Percentiles rank a stretch among this genome's conserved stretches.
Conservation (phyloP, 2,329 filamentous ascomycete genomes). For the Chaetomium olivaceum region DNA sequence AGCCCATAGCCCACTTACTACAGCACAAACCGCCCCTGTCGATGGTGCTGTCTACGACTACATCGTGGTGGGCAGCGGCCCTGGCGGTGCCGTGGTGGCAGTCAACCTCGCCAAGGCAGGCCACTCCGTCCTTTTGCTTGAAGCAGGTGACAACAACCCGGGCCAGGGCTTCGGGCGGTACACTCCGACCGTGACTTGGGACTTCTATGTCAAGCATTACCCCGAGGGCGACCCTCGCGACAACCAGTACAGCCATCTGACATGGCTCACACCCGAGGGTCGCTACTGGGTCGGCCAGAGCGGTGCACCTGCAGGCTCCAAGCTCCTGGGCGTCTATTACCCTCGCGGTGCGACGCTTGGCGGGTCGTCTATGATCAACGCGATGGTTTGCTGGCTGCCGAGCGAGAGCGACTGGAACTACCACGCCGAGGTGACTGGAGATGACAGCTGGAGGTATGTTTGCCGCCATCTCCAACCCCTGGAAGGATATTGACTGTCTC, state of each 20-base stretch:
- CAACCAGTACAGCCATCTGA: constrained; percentile 53
- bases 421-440: constrained; percentile 59
- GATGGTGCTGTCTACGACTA: constrained; percentile 51
- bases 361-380: constrained; percentile 60
- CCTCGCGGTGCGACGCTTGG: constrained; percentile 50
- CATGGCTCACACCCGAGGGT: constrained; percentile 46
- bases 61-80: constrained; percentile 61
- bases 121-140: constrained; percentile 59
- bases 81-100: constrained; percentile 60
- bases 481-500: not conserved
- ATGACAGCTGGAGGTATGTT: constrained; percentile 53
- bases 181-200: constrained; percentile 43
- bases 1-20: not conserved
- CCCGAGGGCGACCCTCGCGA: constrained; percentile 48
- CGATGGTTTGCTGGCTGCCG: constrained; percentile 60
- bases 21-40: constrained; percentile 6
- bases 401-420: constrained; percentile 60
- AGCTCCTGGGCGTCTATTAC: constrained; percentile 48
- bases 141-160: constrained; percentile 56
- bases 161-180: constrained; percentile 7
- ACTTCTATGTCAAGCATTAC: constrained; percentile 60
- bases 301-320: constrained; percentile 43
- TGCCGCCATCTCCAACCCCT: not conserved
- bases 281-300: constrained; percentile 40
- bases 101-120: constrained; percentile 60